Conservation (phyloP, 2,329 filamentous ascomycete species). For the Plenodomus tracheiphilus region DNA sequence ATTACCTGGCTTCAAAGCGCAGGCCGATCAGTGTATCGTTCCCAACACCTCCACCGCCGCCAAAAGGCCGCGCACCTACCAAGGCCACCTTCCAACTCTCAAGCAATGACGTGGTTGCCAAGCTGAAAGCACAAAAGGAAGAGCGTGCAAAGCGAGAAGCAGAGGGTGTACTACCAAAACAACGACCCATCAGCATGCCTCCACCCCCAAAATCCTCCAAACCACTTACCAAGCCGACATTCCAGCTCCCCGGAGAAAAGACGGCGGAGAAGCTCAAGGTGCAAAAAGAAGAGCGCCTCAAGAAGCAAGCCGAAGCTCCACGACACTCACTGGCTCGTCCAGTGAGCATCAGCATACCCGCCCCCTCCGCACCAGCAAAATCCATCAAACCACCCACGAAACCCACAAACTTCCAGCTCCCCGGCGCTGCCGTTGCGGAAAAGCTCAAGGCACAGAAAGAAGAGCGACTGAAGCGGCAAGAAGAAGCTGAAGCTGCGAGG, state of each 20-base stretch:
- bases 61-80: constrained; percentile 56
- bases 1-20: constrained; percentile 50
- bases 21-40: constrained; percentile 54
- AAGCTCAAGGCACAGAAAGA: constrained; percentile 37
- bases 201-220: constrained; percentile 56
- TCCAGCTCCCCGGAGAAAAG: constrained; percentile 58
- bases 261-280: constrained; percentile 45
- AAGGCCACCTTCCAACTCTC: constrained; percentile 56
- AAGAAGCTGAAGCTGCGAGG: constrained; percentile 41
- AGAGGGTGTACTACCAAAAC: constrained; percentile 30
- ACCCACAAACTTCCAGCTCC: constrained; percentile 54
- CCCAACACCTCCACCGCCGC: constrained; percentile 50
- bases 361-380: constrained; percentile 40
- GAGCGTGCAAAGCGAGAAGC: constrained; percentile 52
- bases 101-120: constrained; percentile 57
- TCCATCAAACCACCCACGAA: constrained; percentile 56
- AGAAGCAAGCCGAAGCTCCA: constrained; percentile 31
- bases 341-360: constrained; percentile 34
- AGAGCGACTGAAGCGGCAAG: constrained; percentile 40
- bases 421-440: constrained; percentile 56
- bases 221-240: constrained; percentile 54
- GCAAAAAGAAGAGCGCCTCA: constrained; percentile 37
- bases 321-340: constrained; percentile 8
- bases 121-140: constrained; percentile 56
- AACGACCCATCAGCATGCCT: constrained; percentile 52